These are phyloP conservation scores for Penicillium sp. DNA, from an alignment of 2,329 filamentous ascomycete species.

Conservation along the genomic window DNA sequence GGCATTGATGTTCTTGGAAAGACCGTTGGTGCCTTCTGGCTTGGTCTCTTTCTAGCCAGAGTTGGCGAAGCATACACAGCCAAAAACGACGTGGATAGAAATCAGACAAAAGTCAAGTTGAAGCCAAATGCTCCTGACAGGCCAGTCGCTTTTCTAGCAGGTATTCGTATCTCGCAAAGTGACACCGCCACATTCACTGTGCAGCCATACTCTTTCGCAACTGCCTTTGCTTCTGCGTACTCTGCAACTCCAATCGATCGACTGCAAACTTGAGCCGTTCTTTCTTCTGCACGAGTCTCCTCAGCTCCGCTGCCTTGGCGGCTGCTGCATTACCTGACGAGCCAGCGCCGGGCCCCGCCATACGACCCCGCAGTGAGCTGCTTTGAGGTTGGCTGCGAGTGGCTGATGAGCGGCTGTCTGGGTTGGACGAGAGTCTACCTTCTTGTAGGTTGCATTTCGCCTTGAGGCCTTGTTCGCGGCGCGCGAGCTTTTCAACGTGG, in stretches of 20 bases:
- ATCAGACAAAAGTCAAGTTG: no score
- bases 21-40: not conserved
- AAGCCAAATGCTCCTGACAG: not conserved
- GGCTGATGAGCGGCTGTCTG: constrained; percentile 29
- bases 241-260: constrained; percentile 79
- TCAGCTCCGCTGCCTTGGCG: constrained; percentile 57
- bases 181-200: constrained; percentile 26
- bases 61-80: not conserved
- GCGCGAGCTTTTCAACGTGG: constrained; percentile 76
- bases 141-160: not conserved
- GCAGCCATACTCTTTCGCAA: constrained; percentile 70
- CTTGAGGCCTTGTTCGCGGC: constrained; percentile 78
- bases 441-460: constrained; percentile 81
- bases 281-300: constrained; percentile 73
- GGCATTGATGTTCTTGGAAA: not conserved
- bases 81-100: not conserved
- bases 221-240: constrained; percentile 71
- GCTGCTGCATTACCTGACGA: constrained; percentile 26
- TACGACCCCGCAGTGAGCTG: constrained; percentile 24
- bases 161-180: not conserved
- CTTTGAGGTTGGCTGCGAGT: constrained; percentile 18
- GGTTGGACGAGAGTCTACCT: constrained; percentile 57
- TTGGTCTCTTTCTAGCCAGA: not conserved
- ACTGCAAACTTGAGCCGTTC: constrained; percentile 84
- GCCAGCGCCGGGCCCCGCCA: constrained; percentile 26